Percentiles rank a stretch among this genome's conserved stretches.
Conservation (phyloP, 495 filamentous ascomycete genomes). For the Aspergillus ostianus region DNA sequence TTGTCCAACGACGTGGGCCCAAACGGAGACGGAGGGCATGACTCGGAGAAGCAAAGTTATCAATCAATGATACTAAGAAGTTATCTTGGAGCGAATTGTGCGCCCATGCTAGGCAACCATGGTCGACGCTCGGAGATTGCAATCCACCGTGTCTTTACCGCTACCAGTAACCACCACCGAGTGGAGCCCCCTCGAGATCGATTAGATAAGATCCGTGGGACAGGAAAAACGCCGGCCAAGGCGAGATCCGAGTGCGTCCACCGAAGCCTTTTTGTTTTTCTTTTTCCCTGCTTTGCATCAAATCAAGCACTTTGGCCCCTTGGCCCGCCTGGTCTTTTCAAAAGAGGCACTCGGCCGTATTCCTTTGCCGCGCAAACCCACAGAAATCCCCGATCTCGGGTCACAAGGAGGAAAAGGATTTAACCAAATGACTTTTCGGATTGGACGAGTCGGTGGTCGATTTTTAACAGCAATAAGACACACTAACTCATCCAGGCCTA, state of each 20-base stretch:
- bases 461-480: neutral
- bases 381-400: neutral
- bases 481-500: neutral
- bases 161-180: neutral
- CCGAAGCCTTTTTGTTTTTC: neutral
- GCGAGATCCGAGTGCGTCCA: neutral
- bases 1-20: too few species aligned
- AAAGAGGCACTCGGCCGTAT: neutral
- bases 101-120: neutral
- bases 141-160: neutral
- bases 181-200: neutral
- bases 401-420: neutral
- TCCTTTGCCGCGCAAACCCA: neutral
- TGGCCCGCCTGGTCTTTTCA: neutral
- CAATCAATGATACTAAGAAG: neutral
- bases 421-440: neutral
- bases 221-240: neutral
- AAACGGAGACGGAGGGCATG: neutral
- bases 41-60: neutral
- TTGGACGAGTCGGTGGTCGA: neutral
- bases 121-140: neutral
- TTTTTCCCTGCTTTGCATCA: neutral
- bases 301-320: neutral
- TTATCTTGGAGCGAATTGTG: neutral
- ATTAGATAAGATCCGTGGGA: neutral